Percentiles rank a stretch among this genome's conserved stretches.
Conservation (phyloP, 768 basidiomycete genomes). For the Rhizopogon vinicolor region DNA sequence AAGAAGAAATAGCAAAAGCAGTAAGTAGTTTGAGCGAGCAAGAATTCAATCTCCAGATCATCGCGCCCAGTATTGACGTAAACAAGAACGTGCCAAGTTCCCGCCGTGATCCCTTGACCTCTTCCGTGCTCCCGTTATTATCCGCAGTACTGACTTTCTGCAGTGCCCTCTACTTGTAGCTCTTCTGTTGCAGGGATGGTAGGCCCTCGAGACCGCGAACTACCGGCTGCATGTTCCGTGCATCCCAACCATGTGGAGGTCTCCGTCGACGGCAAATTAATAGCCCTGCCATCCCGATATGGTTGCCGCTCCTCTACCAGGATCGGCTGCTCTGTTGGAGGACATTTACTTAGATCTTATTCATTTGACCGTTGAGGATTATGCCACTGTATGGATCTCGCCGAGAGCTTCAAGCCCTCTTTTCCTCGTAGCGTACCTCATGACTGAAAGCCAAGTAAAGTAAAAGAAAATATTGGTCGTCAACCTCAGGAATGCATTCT, state of each 20-base stretch:
- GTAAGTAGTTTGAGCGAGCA: neutral
- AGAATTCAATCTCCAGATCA: neutral
- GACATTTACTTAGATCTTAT: slow-evolving; percentile 1
- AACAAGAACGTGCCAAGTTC: neutral
- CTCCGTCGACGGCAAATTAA: neutral
- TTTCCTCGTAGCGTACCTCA: slow-evolving; percentile 1
- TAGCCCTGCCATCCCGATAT: slow-evolving; percentile 1
- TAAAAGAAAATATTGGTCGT: slow-evolving; percentile 3
- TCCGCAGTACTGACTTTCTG: neutral
- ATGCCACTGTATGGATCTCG: neutral
- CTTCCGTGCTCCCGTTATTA: neutral
- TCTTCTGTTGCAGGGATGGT: neutral
- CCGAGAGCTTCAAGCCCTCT: neutral
- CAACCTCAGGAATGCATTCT: neutral
- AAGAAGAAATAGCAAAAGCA: neutral
- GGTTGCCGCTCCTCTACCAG: neutral
- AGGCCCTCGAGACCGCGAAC: neutral
- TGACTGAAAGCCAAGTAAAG: slow-evolving; percentile 4
- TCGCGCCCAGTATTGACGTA: neutral
- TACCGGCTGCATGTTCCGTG: neutral
- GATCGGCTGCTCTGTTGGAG: neutral
- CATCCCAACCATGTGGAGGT: slow-evolving; percentile 7
- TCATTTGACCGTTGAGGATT: neutral
- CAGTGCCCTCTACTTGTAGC: no score
- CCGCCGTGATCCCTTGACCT: neutral